phyloP scores from a whole-genome alignment of 305 asterid genomes.

The Plantago coronopus region DNA sequence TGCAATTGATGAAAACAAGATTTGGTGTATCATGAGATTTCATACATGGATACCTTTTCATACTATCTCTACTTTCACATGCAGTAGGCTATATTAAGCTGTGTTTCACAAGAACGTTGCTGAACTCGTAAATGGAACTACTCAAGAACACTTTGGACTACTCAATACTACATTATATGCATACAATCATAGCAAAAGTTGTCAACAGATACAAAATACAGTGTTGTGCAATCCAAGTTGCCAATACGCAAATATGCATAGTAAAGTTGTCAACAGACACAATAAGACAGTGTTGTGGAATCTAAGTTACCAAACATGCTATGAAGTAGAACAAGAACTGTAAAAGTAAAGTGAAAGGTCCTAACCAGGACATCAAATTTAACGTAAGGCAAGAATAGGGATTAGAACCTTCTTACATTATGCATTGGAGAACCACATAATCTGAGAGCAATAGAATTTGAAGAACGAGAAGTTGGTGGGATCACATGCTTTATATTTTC shows the following conservation, averaged over 20 bases:
- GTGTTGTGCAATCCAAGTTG: background rate
- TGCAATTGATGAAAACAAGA: too few relatives aligned
- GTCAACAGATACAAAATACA: background rate
- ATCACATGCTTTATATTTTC: conserved; percentile 60
- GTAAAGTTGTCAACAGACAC: too few relatives aligned
- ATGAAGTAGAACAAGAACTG: background rate
- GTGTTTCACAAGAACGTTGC: too few relatives aligned
- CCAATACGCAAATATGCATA: background rate
- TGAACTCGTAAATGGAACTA: too few relatives aligned
- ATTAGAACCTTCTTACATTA: conserved; percentile 46
- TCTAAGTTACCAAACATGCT: background rate
- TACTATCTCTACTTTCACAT: too few relatives aligned
- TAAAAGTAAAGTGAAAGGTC: background rate
- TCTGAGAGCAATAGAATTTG: conserved; percentile 78
- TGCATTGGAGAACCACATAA: conserved; percentile 42
- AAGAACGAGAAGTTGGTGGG: conserved; percentile 73
- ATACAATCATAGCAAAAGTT: too few relatives aligned
- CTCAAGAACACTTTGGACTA: too few relatives aligned
- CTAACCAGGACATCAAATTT: background rate
- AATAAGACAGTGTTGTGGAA: background rate
- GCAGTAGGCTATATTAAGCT: too few relatives aligned
- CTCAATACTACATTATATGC: too few relatives aligned
- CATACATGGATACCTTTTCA: too few relatives aligned
- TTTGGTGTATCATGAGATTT: too few relatives aligned
- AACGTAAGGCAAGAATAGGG: conserved; percentile 8